Evolutionary conservation across 345 rosid species (phyloP).

Genomic region (Syzygium oleosum): DNA sequence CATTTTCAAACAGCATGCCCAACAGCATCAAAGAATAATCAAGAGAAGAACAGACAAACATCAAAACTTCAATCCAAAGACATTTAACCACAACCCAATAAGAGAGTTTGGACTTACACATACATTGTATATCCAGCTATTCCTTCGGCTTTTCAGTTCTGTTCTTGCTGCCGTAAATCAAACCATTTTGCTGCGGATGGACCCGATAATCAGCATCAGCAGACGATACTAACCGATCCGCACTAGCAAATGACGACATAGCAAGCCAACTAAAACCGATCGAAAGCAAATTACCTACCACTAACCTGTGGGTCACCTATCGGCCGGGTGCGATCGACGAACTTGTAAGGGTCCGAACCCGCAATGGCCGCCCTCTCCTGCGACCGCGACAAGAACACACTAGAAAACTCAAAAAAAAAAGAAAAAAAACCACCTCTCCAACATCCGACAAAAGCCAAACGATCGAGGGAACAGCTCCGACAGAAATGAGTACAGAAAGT

Average conservation of each 20-base stretch:
- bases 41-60: background rate
- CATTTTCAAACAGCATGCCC: background rate
- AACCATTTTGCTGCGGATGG: background rate
- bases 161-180: background rate
- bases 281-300: background rate
- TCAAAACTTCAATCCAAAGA: background rate
- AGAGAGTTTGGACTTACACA: background rate
- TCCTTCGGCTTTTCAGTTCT: constrained; percentile 15
- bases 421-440: background rate
- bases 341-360: constrained; percentile 55
- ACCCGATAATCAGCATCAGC: background rate
- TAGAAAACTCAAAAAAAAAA: background rate
- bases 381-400: background rate
- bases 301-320: constrained; percentile 83
- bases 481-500: background rate
- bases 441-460: background rate
- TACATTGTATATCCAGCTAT: background rate
- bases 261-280: background rate
- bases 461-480: background rate
- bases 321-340: constrained; percentile 67
- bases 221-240: background rate
- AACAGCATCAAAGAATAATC: background rate
- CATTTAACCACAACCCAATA: background rate
- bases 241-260: background rate
- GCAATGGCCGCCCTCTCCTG: constrained; percentile 77